Evolutionary conservation across 2,329 filamentous ascomycete genomes (phyloP), one percentile per base, ranked within the genome.

Genomic region (Mollisiaceae sp.): DNA sequence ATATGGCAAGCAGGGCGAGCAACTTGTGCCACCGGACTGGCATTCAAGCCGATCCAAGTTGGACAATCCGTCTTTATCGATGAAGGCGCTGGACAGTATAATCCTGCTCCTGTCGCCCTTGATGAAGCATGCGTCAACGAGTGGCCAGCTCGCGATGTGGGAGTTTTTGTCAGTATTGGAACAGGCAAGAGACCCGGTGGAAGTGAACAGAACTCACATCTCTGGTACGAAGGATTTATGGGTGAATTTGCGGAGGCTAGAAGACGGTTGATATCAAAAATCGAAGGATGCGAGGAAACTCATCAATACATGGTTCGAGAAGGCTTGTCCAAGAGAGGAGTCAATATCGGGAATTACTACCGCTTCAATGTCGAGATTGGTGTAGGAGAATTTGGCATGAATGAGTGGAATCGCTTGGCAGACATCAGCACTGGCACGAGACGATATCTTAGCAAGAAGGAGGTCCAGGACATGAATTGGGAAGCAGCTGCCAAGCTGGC

Each of bases 371-470:
- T 98, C 47, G 94, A 98, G 75, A 89, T 97, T 18, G 95, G 94
- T 0, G 94, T 98, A 2, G 94, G 94, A 61, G 95, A 98, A 75
- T 98, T 97, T 77, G 94, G 92, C 60, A 98, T 99, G 93, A 99
- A 98, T 76, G 95, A 98, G 77, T 99, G 95, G 95, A 87, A 92
- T 73, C 88, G 94, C 3, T 81, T 98, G n/a, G 90, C 92, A 32
- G 94, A 97, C 60, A 98, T 99, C 79, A 97, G 92, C 80, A 97
- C 93, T 15, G 90, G 90, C 75, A 99, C 95, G 0, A 86, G 92
- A 71, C 87, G 90, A 69, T 99, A 98, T 76, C 85, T 99, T 61
- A 82, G 84, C 8, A 89, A 89, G 67, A 83, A 85, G 12, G 88
- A 88, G 0, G 90, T 96, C 65, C 91, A 97, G 76, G 85, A 81